phyloP scores from a whole-genome alignment of 768 basidiomycete genomes.

The Rhizopogon vesiculosus region DNA sequence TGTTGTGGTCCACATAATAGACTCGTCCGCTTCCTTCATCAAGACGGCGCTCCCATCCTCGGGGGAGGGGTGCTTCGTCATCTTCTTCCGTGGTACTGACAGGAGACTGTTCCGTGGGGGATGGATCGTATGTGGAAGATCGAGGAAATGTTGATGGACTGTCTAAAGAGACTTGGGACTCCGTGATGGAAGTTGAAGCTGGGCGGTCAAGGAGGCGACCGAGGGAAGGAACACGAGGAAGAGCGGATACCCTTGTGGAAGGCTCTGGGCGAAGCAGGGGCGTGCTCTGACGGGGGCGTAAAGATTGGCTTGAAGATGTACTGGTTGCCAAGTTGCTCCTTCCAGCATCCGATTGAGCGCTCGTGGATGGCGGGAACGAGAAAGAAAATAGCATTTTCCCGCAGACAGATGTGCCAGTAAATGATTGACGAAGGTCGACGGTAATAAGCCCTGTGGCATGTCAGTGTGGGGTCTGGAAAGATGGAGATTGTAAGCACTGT shows the following conservation, averaged over 20 bases:
- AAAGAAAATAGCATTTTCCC: slow-evolving; percentile 75
- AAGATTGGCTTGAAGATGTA: slow-evolving; percentile 6
- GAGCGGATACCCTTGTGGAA: slow-evolving; percentile 11
- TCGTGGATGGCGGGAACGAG: slow-evolving; percentile 39
- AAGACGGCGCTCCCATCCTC: slow-evolving; percentile 79
- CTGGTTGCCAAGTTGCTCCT: slow-evolving; percentile 10
- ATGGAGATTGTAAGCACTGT: slow-evolving; percentile 31
- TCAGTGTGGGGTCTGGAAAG: neutral
- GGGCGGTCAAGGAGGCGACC: neutral
- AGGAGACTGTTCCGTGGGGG: slow-evolving; percentile 5
- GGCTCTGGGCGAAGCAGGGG: slow-evolving; percentile 17
- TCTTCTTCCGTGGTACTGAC: slow-evolving; percentile 40
- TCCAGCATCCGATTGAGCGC: slow-evolving; percentile 15
- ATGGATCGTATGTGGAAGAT: slow-evolving; percentile 7
- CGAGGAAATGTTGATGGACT: slow-evolving; percentile 8
- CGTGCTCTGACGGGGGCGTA: slow-evolving; percentile 17
- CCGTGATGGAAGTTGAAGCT: neutral
- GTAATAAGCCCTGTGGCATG: slow-evolving; percentile 56
- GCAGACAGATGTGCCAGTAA: slow-evolving; percentile 49
- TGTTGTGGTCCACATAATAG: slow-evolving; percentile 88
- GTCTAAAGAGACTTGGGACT: neutral
- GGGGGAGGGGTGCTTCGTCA: slow-evolving; percentile 59
- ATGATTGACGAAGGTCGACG: slow-evolving; percentile 43
- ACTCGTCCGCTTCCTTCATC: slow-evolving; percentile 60
- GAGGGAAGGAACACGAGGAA: slow-evolving; percentile 17